Base-by-base conservation (phyloP, 2,329 filamentous ascomycete species). In the Cladophialophora bantiana region DNA sequence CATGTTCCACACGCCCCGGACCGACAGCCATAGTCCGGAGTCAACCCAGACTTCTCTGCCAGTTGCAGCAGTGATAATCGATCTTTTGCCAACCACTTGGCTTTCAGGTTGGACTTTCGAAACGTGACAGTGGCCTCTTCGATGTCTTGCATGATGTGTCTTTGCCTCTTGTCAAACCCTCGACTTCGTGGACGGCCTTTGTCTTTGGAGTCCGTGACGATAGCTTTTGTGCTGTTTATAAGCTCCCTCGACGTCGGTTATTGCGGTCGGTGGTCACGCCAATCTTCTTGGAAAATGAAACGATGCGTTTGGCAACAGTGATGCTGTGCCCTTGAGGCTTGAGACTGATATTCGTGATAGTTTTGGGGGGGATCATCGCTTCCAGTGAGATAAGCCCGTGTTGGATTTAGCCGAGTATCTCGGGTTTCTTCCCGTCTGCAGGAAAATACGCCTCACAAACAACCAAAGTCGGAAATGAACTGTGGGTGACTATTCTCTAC, bases 61-160 rank as follows among this genome's bases (percentile, higher is more conserved):
- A 71, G 63, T 40, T 71, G 65, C 15, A 71, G 66, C 12, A 71
- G 60, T 3, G 69, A 59, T 13, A 70, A 48, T 34, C 68, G 65
- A 31, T 70, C 68, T 36, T 71, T 71, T 13, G 68, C 60, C 15
- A 65, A 42, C 69, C 69, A 71, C 40, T 68, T 71, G 42, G 66
- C 66, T 10, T 18, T 68, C 56, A 65, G 42, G 20, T 70, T 59
- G 18, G 69, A 71, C 52, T 71, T 71, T 48, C 69, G 65, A 40
- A 71, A 71, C 4, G 42, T 59, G 20, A 71, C 62, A 34, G 66
- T 66, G 38, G 69, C 69, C 50, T 71, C 69, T 64, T 71, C 69
- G 31, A 71, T 71, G 48, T 71, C 69, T 36, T 67, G 60, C 69
- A 71, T 71, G 48, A 10, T 61, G 45, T 53, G 12, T 50, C 2